Evolutionary conservation across 2,329 filamentous ascomycete species (phyloP).

Genomic region (Claviceps sorghi): DNA sequence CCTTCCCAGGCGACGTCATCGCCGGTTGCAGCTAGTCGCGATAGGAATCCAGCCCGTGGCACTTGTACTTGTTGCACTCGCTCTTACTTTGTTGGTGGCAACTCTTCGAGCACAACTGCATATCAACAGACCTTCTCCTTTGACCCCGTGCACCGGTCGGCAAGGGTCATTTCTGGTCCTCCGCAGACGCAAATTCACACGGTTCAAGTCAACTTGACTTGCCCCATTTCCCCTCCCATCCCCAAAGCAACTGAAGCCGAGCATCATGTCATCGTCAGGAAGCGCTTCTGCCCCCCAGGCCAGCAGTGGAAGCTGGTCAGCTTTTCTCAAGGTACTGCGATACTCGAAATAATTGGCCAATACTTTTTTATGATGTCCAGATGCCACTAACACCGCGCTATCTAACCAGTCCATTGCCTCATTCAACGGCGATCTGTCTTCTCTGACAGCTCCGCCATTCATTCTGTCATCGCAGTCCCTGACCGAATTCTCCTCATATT

Average conservation of each 20-base stretch:
- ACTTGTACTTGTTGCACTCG: background rate
- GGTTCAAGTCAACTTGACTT: too few relatives aligned
- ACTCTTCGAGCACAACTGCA: background rate
- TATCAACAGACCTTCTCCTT: background rate
- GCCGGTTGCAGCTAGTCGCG: background rate
- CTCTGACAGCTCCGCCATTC: constrained; percentile 67
- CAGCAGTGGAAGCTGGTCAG: constrained; percentile 33
- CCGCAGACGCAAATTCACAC: background rate
- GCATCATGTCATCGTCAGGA: constrained; percentile 18
- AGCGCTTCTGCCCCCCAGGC: constrained; percentile 20
- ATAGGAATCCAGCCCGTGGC: background rate
- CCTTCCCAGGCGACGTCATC: constrained; percentile 1
- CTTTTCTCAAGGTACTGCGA: constrained; percentile 34
- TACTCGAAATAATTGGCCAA: background rate
- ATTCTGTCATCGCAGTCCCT: constrained; percentile 67
- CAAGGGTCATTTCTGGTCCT: background rate
- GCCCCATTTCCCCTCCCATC: background rate
- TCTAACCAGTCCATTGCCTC: constrained; percentile 52
- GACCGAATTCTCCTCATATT: constrained; percentile 70
- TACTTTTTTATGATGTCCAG: background rate
- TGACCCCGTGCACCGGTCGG: background rate
- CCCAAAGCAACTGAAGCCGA: background rate
- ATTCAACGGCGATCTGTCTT: constrained; percentile 70
- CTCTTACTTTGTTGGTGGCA: background rate
- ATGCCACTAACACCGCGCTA: background rate